Evolutionary conservation across 768 basidiomycete species (phyloP).

Genomic region (Basidioascus undulatus): DNA sequence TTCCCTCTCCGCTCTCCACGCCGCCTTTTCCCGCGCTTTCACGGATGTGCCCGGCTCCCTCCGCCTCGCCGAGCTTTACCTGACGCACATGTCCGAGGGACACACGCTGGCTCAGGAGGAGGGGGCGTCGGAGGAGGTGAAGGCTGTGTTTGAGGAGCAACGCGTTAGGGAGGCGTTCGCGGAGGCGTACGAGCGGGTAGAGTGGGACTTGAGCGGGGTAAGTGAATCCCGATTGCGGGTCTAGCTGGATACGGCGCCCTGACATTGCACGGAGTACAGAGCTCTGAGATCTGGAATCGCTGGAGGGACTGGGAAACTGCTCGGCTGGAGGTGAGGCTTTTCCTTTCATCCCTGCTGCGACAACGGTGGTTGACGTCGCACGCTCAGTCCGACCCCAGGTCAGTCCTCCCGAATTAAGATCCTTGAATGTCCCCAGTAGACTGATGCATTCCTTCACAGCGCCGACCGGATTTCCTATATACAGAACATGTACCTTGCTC

Average conservation of each 20-base stretch:
- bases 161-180: slow-evolving; percentile 37
- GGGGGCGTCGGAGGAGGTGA: no score
- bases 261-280: slow-evolving; percentile 22
- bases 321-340: slow-evolving; percentile 28
- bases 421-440: background rate
- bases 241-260: background rate
- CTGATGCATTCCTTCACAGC: slow-evolving; percentile 16
- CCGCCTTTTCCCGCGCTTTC: no score
- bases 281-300: slow-evolving; percentile 42
- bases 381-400: background rate
- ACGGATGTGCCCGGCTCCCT: no score
- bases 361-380: no score
- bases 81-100: no score
- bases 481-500: slow-evolving; percentile 34
- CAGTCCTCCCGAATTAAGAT: background rate
- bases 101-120: no score
- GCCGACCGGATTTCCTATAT: slow-evolving; percentile 26
- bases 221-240: slow-evolving; percentile 2
- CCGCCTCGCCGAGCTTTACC: no score
- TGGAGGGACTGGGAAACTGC: slow-evolving; percentile 54
- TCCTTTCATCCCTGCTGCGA: slow-evolving; percentile 1
- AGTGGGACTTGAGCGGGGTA: slow-evolving; percentile 41
- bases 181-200: slow-evolving; percentile 31
- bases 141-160: slow-evolving; percentile 33
- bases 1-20: no score